Percentiles rank a stretch among this genome's conserved stretches.
Conservation (phyloP, 1,284 basidiomycete genomes). For the Apiotrichum laibachii region DNA sequence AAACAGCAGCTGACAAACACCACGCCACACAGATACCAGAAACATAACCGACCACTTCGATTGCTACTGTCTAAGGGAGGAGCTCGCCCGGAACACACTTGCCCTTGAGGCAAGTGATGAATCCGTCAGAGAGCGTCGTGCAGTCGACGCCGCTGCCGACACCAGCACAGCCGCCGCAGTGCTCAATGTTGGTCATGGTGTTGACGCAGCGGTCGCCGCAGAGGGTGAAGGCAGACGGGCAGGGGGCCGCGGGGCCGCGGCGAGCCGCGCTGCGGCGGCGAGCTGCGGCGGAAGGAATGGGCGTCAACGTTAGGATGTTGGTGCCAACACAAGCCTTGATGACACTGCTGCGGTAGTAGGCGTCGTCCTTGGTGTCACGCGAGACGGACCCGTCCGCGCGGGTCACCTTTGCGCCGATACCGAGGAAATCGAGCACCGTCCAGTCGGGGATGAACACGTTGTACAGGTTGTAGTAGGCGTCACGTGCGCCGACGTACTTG, state of each 20-base stretch:
- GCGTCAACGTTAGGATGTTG: slow-evolving; percentile 5
- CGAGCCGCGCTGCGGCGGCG: not conserved
- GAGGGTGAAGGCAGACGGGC: slow-evolving; percentile 2
- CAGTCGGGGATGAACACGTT: slow-evolving; percentile 15
- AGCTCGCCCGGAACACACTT: slow-evolving; percentile 7
- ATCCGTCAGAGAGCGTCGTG: slow-evolving; percentile 11
- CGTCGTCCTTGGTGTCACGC: slow-evolving; percentile 14
- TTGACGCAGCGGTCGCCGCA: slow-evolving; percentile 13
- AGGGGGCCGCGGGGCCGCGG: not conserved
- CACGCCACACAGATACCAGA: too few species aligned
- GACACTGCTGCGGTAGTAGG: slow-evolving; percentile 5
- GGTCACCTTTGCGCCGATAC: slow-evolving; percentile 12
- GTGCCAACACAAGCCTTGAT: slow-evolving; percentile 13
- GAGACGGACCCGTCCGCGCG: slow-evolving; percentile 13
- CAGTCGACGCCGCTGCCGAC: slow-evolving; percentile 18
- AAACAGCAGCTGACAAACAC: too few species aligned
- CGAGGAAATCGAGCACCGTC: not conserved
- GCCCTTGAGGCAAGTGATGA: slow-evolving; percentile 8
- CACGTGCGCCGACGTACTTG: slow-evolving; percentile 7
- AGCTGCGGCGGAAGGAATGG: not conserved
- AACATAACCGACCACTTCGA: too few species aligned
- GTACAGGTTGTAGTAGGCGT: slow-evolving; percentile 17
- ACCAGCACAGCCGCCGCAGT: slow-evolving; percentile 20
- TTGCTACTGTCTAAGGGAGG: too few species aligned
- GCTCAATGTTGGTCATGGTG: slow-evolving; percentile 10